These are phyloP conservation scores for Coemansia sp. DNA, from an alignment of 192 early-diverging fungal species.

Conservation along the genomic window DNA sequence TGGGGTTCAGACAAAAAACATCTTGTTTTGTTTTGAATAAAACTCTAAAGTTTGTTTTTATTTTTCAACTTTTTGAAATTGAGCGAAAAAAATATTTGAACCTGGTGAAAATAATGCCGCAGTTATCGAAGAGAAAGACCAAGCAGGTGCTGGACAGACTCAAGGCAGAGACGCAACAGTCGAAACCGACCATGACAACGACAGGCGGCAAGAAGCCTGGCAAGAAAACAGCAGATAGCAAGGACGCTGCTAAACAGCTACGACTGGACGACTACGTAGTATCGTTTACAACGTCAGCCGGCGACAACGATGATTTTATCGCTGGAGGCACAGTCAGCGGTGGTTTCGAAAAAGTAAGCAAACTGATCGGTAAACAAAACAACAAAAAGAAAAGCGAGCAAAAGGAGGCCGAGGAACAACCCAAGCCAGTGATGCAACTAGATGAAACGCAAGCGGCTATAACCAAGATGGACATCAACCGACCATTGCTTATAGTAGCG, in stretches of 20 bases:
- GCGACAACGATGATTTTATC: background rate
- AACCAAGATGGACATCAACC: constrained; percentile 37
- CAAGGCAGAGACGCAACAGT: background rate
- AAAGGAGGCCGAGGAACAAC: background rate
- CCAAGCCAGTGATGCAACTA: constrained; percentile 10
- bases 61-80: background rate
- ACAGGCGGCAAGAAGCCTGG: background rate
- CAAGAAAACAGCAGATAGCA: background rate
- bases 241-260: background rate
- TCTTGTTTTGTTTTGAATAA: too few relatives aligned
- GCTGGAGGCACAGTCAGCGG: background rate
- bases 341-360: constrained; percentile 7
- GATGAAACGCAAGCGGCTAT: constrained; percentile 39
- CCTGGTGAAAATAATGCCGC: background rate
- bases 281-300: constrained; percentile 27
- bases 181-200: background rate
- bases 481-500: constrained; percentile 47
- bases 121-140: background rate
- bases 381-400: background rate
- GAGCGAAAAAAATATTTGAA: too few relatives aligned
- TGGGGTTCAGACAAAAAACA: too few relatives aligned
- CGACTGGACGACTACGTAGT: constrained; percentile 43
- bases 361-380: background rate
- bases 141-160: background rate
- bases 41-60: background rate